Conservation (phyloP, 805 yeast species). For the Saturnispora bothae region DNA sequence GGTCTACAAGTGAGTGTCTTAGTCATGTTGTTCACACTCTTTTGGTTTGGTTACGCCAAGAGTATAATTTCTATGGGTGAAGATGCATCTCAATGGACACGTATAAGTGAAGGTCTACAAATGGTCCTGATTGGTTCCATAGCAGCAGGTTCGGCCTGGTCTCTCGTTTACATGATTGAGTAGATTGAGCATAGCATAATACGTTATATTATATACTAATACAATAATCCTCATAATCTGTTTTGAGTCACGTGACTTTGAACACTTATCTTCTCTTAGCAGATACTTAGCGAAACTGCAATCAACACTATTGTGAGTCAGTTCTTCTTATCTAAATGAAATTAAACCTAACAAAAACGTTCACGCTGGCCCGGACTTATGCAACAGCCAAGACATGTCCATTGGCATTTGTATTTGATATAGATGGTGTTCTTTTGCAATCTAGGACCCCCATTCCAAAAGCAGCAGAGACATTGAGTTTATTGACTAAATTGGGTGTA, state of each 20-base stretch:
- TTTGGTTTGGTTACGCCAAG: conserved; percentile 78
- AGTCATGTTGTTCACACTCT: conserved; percentile 78
- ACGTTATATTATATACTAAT: too few species aligned
- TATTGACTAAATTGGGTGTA: conserved; percentile 39
- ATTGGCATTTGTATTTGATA: conserved; percentile 32
- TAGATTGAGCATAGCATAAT: too few species aligned
- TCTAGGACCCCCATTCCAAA: conserved; percentile 57
- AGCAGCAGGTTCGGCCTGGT: conserved; percentile 97
- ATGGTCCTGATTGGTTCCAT: conserved; percentile 95
- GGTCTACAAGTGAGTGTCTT: conserved; percentile 69
- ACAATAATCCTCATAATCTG: too few species aligned
- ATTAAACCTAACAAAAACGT: too few species aligned
- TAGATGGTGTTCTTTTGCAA: conserved; percentile 81
- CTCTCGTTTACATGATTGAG: conserved; percentile 71
- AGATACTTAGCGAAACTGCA: too few species aligned
- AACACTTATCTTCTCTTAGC: too few species aligned
- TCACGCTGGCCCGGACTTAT: too few species aligned
- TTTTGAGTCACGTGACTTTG: too few species aligned
- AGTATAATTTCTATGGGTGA: conserved; percentile 78
- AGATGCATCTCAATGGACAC: conserved; percentile 50
- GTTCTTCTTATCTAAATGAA: too few species aligned
- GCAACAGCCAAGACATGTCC: too few species aligned
- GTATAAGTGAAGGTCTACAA: conserved; percentile 71
- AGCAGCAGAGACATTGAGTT: conserved; percentile 46
- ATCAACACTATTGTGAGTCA: too few species aligned